Percentiles rank a stretch among this genome's conserved stretches.
Evolutionary conservation across 108 stramenopile species (phyloP).

Genomic region (Nannochloropsis oceanica): DNA sequence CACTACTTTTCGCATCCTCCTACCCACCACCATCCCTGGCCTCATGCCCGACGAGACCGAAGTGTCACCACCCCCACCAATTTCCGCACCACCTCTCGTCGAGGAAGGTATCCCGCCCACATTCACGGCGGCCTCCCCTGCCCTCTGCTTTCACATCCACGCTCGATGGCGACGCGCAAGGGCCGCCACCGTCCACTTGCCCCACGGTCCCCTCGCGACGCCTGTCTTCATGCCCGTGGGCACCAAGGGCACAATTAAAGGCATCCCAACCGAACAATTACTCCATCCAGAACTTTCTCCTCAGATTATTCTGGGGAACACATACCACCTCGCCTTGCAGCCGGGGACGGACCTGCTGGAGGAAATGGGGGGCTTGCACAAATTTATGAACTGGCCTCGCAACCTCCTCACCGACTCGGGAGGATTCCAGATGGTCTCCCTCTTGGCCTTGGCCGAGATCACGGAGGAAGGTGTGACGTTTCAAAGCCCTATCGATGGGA

Average conservation of each 20-base stretch:
- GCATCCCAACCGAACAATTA: constrained; percentile 59
- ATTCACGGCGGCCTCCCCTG: neutral
- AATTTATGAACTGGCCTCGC: constrained; percentile 65
- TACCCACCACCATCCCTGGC: no score
- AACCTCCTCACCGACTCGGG: constrained; percentile 82
- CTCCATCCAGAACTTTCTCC: constrained; percentile 9
- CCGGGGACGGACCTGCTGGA: constrained; percentile 65
- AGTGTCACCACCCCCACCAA: neutral
- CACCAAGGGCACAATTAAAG: constrained; percentile 90
- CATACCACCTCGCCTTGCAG: constrained; percentile 86
- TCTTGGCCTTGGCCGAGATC: constrained; percentile 72
- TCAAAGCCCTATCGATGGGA: constrained; percentile 55
- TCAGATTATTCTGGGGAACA: constrained; percentile 81
- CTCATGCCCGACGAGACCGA: no score
- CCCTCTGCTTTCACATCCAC: constrained; percentile 16
- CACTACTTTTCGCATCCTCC: no score
- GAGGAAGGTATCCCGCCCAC: neutral
- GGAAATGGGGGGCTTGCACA: constrained; percentile 63
- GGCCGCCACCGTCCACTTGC: constrained; percentile 30
- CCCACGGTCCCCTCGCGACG: constrained; percentile 63
- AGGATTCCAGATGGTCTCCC: constrained; percentile 96
- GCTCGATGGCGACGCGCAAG: constrained; percentile 3
- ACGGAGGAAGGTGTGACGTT: constrained; percentile 93
- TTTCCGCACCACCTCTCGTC: neutral
- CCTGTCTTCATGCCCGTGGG: constrained; percentile 99